Conservation (phyloP, 169 alveolate genomes). For the Plasmodium knowlesi region DNA sequence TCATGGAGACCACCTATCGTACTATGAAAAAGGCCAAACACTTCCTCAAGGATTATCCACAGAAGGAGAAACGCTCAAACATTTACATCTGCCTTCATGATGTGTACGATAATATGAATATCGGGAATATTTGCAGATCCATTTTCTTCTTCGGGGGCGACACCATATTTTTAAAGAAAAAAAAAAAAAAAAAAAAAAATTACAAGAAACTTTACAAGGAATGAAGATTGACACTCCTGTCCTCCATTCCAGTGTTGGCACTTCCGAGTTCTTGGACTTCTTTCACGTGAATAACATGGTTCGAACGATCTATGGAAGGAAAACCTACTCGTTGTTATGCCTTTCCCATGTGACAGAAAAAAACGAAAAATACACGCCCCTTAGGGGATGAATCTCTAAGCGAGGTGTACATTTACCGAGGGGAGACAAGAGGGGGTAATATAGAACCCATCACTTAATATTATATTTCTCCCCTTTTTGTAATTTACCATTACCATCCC, state of each 20-base stretch:
- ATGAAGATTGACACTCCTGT: conserved; percentile 57
- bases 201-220: not conserved
- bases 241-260: conserved; percentile 57
- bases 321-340: not conserved
- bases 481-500: no score
- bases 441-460: not conserved
- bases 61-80: not conserved
- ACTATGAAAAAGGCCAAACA: conserved; percentile 18
- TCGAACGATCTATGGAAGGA: not conserved
- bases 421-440: not conserved
- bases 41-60: not conserved
- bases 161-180: conserved; percentile 42
- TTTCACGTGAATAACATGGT: conserved; percentile 61
- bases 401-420: not conserved
- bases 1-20: conserved; percentile 19
- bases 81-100: conserved; percentile 41
- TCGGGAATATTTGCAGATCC: conserved; percentile 50
- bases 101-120: conserved; percentile 66
- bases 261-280: conserved; percentile 42
- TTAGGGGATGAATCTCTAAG: not conserved
- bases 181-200: conserved; percentile 3
- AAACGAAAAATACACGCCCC: not conserved
- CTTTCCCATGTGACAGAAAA: not conserved
- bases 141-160: conserved; percentile 64
- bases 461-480: not conserved